These are phyloP conservation scores for Yarrowia yakushimensis DNA, from an alignment of 805 yeast species.

Conservation along the genomic window DNA sequence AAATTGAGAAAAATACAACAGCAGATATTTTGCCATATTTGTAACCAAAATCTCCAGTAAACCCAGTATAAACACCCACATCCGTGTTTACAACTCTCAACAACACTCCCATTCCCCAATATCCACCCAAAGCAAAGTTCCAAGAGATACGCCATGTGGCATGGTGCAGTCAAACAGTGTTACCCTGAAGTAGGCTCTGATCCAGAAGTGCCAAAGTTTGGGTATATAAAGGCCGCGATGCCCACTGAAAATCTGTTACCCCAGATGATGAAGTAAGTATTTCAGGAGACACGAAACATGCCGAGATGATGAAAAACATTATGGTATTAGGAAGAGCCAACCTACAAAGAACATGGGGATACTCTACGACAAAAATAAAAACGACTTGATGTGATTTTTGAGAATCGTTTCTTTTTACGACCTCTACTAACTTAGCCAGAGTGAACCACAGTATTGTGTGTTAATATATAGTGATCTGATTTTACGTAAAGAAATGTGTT, in stretches of 20 bases:
- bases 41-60: too few species aligned
- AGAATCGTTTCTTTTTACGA: not conserved
- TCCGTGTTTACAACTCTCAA: too few species aligned
- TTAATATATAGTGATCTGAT: too few species aligned
- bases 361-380: slow-evolving; percentile 14
- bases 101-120: not conserved
- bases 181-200: too few species aligned
- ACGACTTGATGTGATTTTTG: slow-evolving; percentile 11
- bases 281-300: too few species aligned
- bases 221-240: not conserved
- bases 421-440: not conserved
- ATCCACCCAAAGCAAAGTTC: not conserved
- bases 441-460: too few species aligned
- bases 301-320: slow-evolving; percentile 6
- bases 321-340: slow-evolving; percentile 23
- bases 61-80: too few species aligned
- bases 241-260: not conserved
- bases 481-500: too few species aligned
- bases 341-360: slow-evolving; percentile 22
- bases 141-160: slow-evolving; percentile 18
- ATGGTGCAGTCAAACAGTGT: slow-evolving; percentile 23
- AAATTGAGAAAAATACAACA: too few species aligned
- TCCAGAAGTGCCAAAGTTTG: not conserved
- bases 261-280: not conserved
- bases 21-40: too few species aligned